Evolutionary conservation across 345 rosid genomes (phyloP).

Genomic region (Anacardium occidentale): DNA sequence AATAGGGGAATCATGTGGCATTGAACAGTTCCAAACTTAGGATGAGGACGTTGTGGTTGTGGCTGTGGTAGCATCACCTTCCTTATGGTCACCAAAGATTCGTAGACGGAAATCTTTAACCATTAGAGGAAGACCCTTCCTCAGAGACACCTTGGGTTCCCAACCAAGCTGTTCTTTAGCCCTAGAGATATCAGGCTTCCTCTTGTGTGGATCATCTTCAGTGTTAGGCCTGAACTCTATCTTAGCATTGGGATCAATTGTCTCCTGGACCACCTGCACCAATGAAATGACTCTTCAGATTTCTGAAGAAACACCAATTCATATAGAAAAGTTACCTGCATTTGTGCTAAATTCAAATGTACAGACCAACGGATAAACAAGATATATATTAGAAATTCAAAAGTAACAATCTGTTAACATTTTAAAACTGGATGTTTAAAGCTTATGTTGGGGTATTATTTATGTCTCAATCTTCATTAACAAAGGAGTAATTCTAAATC

Average conservation of each 20-base stretch:
- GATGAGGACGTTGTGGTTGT: constrained; percentile 32
- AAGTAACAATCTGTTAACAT: neutral
- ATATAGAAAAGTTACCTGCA: neutral
- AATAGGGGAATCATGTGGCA: neutral
- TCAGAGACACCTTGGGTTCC: constrained; percentile 88
- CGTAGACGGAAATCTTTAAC: constrained; percentile 91
- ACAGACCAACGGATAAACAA: neutral
- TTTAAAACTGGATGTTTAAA: neutral
- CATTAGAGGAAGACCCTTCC: constrained; percentile 91
- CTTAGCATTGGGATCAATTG: constrained; percentile 88
- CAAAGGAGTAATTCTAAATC: neutral
- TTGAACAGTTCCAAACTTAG: constrained; percentile 26
- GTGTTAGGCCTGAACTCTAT: constrained; percentile 95
- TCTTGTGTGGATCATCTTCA: constrained; percentile 99
- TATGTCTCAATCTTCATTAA: neutral
- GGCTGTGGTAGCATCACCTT: constrained; percentile 38
- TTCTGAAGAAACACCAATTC: neutral
- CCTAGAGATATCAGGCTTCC: constrained; percentile 90
- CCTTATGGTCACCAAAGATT: constrained; percentile 88
- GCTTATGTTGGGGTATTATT: no score
- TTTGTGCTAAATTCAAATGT: neutral
- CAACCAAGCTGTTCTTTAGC: constrained; percentile 91
- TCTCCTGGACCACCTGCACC: constrained; percentile 88
- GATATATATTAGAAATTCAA: neutral
- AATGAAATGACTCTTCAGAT: constrained; percentile 10